phyloP scores from a whole-genome alignment of 257 asterid genomes.

The Nicotiana paniculata region DNA sequence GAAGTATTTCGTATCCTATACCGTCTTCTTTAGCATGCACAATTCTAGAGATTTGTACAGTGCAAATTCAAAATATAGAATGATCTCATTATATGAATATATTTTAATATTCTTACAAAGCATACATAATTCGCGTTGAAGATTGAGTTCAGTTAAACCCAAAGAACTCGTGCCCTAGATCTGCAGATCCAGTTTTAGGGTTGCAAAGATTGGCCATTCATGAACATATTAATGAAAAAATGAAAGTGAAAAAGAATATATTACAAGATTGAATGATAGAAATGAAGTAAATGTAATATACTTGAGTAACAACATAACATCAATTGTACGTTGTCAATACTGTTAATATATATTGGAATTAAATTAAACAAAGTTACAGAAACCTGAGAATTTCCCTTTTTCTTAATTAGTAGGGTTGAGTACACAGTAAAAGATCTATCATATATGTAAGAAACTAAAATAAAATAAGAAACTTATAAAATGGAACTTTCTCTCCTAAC shows the following conservation, averaged over 20 bases:
- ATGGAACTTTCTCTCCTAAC: constrained; percentile 26
- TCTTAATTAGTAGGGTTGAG: background rate
- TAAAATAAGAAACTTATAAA: background rate
- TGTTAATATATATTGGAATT: background rate
- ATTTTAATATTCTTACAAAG: no score
- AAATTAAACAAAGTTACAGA: background rate
- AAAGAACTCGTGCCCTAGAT: background rate
- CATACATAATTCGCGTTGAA: background rate
- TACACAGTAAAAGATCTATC: background rate
- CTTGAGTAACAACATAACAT: background rate
- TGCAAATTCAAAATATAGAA: background rate
- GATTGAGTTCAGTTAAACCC: background rate
- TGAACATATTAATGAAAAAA: background rate
- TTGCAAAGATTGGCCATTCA: background rate
- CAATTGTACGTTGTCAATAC: background rate
- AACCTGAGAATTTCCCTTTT: background rate
- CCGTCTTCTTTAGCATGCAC: background rate
- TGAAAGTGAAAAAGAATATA: no score
- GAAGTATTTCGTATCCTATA: no score
- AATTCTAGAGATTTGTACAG: background rate
- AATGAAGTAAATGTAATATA: background rate
- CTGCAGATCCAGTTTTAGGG: background rate
- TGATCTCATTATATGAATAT: no score
- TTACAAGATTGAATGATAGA: background rate
- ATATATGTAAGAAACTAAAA: background rate